A percentile compares a stretch with the other conserved stretches of the same genome.
Conservation (phyloP, 192 early-diverging fungal genomes). For the Neocallimastix lanati region DNA sequence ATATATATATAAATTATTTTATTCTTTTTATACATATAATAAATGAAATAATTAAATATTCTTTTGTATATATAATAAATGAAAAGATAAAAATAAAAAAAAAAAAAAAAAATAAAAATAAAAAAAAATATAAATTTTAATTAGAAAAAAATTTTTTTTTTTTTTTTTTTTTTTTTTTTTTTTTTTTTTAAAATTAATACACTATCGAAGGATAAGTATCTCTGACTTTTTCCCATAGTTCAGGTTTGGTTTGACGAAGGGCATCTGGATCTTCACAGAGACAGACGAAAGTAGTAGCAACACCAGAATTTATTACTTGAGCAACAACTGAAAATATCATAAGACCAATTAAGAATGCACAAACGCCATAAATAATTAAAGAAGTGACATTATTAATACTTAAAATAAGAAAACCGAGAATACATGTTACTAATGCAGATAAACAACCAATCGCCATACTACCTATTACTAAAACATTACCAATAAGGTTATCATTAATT, state of each 20-base stretch:
- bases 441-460: slow-evolving; percentile 28
- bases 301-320: slow-evolving; percentile 66
- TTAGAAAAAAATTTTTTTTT: too few species aligned
- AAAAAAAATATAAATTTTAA: too few species aligned
- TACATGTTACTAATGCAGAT: neutral
- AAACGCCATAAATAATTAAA: slow-evolving; percentile 8
- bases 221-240: slow-evolving; percentile 22
- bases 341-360: slow-evolving; percentile 61
- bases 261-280: slow-evolving; percentile 64
- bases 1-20: too few species aligned
- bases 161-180: too few species aligned
- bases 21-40: too few species aligned
- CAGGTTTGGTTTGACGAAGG: slow-evolving; percentile 36
- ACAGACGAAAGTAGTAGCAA: slow-evolving; percentile 84
- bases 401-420: neutral
- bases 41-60: too few species aligned
- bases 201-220: slow-evolving; percentile 13
- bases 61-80: too few species aligned
- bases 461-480: slow-evolving; percentile 69
- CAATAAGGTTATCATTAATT: slow-evolving; percentile 77
- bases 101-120: too few species aligned
- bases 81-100: too few species aligned
- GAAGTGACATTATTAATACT: neutral
- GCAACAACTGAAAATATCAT: slow-evolving; percentile 62
- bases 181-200: too few species aligned